Evolutionary conservation across 2,329 filamentous ascomycete species (phyloP), one percentile per base, ranked within the genome.

Genomic region (Colletotrichum navitas): DNA sequence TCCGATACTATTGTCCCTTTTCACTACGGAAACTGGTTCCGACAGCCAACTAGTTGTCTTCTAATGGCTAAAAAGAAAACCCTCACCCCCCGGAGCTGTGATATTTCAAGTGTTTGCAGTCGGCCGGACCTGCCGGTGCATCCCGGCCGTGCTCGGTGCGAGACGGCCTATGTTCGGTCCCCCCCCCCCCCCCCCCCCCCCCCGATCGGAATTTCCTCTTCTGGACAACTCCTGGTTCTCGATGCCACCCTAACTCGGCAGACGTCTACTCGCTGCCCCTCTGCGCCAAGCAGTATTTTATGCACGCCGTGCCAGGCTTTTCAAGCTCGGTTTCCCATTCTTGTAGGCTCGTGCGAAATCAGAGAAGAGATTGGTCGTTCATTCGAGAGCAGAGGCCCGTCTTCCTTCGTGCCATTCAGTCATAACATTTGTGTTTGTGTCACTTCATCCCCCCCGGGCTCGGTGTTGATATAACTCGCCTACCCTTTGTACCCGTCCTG

Each of bases 341-440:
- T 51, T 11, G 59, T n/a, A 16, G 14, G n/a, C 45, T 18, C 14
- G 11, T 41, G 29, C 45, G 29, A 18, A n/a, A 36, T 34, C 43
- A n/a, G 32, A 29, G 11, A 51, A 14, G 29, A 47, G 12, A 21
- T 16, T 24, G 11, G 24, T 36, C 7, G 10, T 39, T 49, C 59
- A 12, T 26, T 26, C 36, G 24, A 2, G 6, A n/a, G 45, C 5
- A n/a, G 34, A 5, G 1, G 16, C 21, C 36, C 32, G 3, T 12
- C 29, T 16, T 18, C 5, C 16, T n/a, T 1, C 29, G 32, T 63
- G 6, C 49, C 63, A 49, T 65, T 52, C 14, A 56, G 6, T 65
- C 63, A 18, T 65, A n/a, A 47, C 16, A 36, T 47, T 65, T 52
- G 16, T 65, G 8, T 65, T 14, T 41, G 34, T 45, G 34, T 29